These are phyloP conservation scores for Microdochium paspali DNA, from an alignment of 2,329 filamentous ascomycete species.

Conservation along the genomic window DNA sequence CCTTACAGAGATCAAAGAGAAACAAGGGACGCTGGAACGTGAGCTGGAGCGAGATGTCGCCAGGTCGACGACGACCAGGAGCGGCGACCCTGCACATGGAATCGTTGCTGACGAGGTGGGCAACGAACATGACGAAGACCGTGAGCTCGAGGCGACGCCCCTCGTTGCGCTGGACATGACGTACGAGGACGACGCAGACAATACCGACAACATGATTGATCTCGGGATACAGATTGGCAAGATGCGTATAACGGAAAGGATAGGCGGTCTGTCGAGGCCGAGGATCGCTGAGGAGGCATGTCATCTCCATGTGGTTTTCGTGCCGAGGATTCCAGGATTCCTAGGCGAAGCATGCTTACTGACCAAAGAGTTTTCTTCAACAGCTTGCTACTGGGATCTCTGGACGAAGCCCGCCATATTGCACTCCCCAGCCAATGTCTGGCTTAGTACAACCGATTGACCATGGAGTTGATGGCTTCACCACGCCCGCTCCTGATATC, in stretches of 20 bases:
- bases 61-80: constrained; percentile 21
- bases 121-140: constrained; percentile 50
- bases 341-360: not conserved
- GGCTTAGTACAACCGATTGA: constrained; percentile 10
- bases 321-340: not conserved
- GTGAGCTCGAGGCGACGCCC: constrained; percentile 50
- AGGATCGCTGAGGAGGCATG: constrained; percentile 61
- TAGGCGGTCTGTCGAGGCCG: constrained; percentile 64
- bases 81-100: constrained; percentile 4
- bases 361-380: not conserved
- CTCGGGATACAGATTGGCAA: constrained; percentile 63
- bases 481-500: constrained; percentile 16
- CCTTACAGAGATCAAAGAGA: constrained; percentile 70
- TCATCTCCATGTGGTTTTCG: constrained; percentile 3
- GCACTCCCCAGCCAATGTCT: not conserved
- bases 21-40: constrained; percentile 62
- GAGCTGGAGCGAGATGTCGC: constrained; percentile 61
- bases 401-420: constrained; percentile 5
- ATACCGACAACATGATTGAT: constrained; percentile 55
- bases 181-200: constrained; percentile 55
- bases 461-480: constrained; percentile 9
- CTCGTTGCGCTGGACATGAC: constrained; percentile 56
- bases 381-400: constrained; percentile 7
- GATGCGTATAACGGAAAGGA: constrained; percentile 63
- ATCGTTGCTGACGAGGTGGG: constrained; percentile 40